phyloP scores from a whole-genome alignment of 73 alveolate genomes.

The Paramecium pentaurelia region DNA sequence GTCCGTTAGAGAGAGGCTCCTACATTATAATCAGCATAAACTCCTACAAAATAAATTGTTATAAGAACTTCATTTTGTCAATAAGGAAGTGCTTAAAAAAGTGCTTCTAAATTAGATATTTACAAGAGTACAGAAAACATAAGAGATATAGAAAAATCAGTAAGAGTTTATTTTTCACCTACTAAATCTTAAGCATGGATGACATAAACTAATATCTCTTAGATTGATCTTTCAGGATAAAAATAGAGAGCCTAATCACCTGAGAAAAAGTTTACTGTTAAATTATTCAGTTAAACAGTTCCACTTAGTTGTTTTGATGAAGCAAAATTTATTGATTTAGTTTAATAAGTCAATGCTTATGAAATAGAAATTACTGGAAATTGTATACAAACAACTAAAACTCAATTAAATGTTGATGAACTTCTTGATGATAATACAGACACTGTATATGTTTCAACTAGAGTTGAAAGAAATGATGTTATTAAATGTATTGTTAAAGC shows the following conservation, averaged over 20 bases:
- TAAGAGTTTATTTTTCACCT: conserved; percentile 43
- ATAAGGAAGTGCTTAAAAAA: conserved; percentile 31
- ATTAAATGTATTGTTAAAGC: conserved; percentile 7
- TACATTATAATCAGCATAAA: conserved; percentile 1
- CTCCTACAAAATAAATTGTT: conserved; percentile 10
- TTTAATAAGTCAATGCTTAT: conserved; percentile 22
- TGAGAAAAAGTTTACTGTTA: conserved; percentile 18
- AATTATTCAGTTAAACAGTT: not conserved
- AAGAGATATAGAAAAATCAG: conserved; percentile 41
- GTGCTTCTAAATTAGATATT: conserved; percentile 46
- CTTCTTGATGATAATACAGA: not conserved
- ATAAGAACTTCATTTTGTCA: conserved; percentile 35
- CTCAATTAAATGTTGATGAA: conserved; percentile 17
- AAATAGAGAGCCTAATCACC: conserved; percentile 31
- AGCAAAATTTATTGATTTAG: conserved; percentile 32
- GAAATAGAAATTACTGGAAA: conserved; percentile 31
- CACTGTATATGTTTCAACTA: not conserved
- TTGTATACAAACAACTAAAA: not conserved
- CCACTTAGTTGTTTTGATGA: conserved; percentile 14
- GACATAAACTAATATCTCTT: not conserved
- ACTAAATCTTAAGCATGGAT: conserved; percentile 37
- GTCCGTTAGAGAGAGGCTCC: conserved; percentile 44
- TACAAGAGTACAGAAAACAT: conserved; percentile 26
- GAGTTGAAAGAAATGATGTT: conserved; percentile 29
- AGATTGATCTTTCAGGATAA: not conserved